Evolutionary conservation across 176 grass and related monocot genomes (phyloP).

Genomic region (Zea mays): DNA sequence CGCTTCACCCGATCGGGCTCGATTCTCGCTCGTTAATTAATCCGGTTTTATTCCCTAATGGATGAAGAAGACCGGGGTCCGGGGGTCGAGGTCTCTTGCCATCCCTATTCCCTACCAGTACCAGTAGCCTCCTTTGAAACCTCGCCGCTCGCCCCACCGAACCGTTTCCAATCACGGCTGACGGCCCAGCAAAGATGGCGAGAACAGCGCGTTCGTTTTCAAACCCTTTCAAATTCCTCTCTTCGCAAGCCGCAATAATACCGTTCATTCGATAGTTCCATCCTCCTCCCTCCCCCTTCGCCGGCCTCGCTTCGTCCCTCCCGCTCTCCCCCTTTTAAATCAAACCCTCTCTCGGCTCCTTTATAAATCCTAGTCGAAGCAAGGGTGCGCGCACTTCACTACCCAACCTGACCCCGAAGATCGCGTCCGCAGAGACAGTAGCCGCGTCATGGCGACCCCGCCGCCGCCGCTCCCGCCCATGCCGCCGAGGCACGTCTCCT

Average conservation of each 20-base stretch:
- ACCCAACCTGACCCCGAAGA: neutral
- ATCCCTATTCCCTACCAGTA: too few relatives aligned
- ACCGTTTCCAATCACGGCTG: slow-evolving; percentile 22
- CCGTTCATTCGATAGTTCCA: neutral
- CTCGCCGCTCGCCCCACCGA: too few relatives aligned
- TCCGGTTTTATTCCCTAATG: too few relatives aligned
- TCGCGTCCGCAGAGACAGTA: neutral
- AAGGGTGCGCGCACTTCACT: neutral
- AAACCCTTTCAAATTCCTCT: slow-evolving; percentile 18
- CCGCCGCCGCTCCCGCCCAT: slow-evolving; percentile 23
- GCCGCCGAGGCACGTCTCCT: slow-evolving; percentile 50
- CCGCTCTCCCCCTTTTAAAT: slow-evolving; percentile 45
- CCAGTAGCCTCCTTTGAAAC: too few relatives aligned
- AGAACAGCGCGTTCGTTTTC: slow-evolving; percentile 33
- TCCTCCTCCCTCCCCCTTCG: neutral
- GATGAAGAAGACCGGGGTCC: too few relatives aligned
- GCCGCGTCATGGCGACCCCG: slow-evolving; percentile 20
- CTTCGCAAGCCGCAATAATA: neutral
- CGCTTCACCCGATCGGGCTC: too few relatives aligned
- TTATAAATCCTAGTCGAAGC: slow-evolving; percentile 40
- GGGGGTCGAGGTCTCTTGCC: too few relatives aligned
- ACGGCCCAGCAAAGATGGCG: slow-evolving; percentile 37
- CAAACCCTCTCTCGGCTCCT: neutral
- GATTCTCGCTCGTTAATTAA: too few relatives aligned
- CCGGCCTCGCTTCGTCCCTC: neutral